Percentiles rank a stretch among this genome's conserved stretches.
These are phyloP conservation scores for Aspergillus leporis DNA, from an alignment of 495 filamentous ascomycete genomes.

Conservation along the genomic window DNA sequence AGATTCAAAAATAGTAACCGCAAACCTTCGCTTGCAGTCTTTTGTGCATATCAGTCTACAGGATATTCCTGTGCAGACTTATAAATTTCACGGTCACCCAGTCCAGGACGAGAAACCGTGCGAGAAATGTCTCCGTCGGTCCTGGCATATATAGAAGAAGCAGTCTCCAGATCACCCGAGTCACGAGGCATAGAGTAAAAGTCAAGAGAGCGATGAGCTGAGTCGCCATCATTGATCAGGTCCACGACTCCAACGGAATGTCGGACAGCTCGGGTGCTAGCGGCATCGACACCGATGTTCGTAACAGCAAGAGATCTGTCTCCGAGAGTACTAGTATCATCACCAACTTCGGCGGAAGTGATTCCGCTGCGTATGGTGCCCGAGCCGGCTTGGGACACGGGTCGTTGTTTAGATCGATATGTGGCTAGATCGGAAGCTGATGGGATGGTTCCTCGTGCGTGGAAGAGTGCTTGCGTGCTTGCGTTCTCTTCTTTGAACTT, in stretches of 20 bases:
- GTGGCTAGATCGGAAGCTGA: slow-evolving; percentile 27
- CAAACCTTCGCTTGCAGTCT: neutral
- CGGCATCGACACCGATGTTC: slow-evolving; percentile 27
- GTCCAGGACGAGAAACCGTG: slow-evolving; percentile 25
- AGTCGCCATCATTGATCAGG: slow-evolving; percentile 19
- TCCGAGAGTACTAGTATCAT: slow-evolving; percentile 34
- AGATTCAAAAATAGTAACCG: neutral
- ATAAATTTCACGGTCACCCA: slow-evolving; percentile 29
- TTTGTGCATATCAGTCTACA: neutral
- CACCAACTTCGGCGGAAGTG: slow-evolving; percentile 31
- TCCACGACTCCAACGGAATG: slow-evolving; percentile 33
- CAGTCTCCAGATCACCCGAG: slow-evolving; percentile 6
- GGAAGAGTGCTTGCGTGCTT: slow-evolving; percentile 40
- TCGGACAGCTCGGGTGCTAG: slow-evolving; percentile 40
- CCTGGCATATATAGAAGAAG: neutral
- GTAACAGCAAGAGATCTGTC: slow-evolving; percentile 29
- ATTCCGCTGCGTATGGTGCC: slow-evolving; percentile 35
- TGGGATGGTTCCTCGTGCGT: slow-evolving; percentile 32
- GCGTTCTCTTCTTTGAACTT: slow-evolving; percentile 35
- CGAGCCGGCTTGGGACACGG: slow-evolving; percentile 31
- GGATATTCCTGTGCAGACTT: slow-evolving; percentile 5
- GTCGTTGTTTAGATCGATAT: slow-evolving; percentile 21
- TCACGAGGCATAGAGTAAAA: slow-evolving; percentile 25
- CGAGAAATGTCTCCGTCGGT: slow-evolving; percentile 11
- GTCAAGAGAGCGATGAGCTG: slow-evolving; percentile 29